Percentiles rank a stretch among this genome's conserved stretches.
phyloP scores from a whole-genome alignment of 345 rosid species.

The Murraya paniculata region DNA sequence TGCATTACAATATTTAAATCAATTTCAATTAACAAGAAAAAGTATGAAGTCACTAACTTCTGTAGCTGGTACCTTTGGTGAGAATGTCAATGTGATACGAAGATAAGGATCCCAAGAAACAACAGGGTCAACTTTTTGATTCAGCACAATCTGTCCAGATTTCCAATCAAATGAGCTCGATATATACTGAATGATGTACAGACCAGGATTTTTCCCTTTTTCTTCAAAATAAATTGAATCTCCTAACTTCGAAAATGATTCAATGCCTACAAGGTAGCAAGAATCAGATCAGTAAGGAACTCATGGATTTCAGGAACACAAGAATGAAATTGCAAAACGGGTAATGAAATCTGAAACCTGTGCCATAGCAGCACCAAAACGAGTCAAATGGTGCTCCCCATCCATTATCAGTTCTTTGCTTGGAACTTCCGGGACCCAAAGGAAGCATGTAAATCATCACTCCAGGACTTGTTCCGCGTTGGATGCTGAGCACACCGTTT shows the following conservation, averaged over 20 bases:
- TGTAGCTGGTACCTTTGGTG: constrained; percentile 34
- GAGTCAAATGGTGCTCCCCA: constrained; percentile 43
- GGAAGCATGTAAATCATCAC: constrained; percentile 61
- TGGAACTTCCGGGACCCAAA: constrained; percentile 39
- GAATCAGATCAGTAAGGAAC: neutral
- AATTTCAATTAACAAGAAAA: too few relatives aligned
- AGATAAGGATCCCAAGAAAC: constrained; percentile 67
- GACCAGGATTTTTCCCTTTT: constrained; percentile 57
- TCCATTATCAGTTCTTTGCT: constrained; percentile 37
- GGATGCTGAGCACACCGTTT: constrained; percentile 51
- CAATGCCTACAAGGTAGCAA: constrained; percentile 48
- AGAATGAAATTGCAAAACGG: neutral
- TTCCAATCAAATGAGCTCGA: constrained; percentile 78
- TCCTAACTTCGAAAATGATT: constrained; percentile 91
- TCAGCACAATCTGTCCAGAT: constrained; percentile 44
- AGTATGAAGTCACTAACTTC: too few relatives aligned
- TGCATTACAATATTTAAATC: constrained; percentile 17
- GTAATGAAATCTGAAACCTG: constrained; percentile 27
- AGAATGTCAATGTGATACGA: constrained; percentile 46
- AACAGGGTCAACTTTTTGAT: constrained; percentile 66
- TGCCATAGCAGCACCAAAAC: constrained; percentile 64
- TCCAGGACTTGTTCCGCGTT: constrained; percentile 53
- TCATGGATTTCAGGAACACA: neutral
- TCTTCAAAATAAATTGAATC: constrained; percentile 91
- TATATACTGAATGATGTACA: constrained; percentile 76